A percentile compares a stretch with the other conserved stretches of the same genome.
Evolutionary conservation across 2,329 filamentous ascomycete species (phyloP).

Genomic region (Penicillium sp.): DNA sequence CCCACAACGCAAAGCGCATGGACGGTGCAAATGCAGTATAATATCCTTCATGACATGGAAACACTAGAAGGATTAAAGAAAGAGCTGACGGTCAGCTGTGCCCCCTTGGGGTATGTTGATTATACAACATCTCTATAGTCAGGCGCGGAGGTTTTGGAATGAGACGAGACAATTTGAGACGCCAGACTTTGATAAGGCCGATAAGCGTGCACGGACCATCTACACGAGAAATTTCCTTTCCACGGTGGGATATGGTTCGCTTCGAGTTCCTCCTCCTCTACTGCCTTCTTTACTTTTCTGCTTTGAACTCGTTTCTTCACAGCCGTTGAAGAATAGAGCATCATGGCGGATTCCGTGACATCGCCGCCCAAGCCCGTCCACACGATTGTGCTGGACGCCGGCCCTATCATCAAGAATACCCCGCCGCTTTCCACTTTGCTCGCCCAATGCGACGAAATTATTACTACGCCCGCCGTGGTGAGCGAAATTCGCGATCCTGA

Average conservation of each 20-base stretch:
- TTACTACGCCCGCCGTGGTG: conserved; percentile 82
- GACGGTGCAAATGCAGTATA: background rate
- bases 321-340: conserved; percentile 23
- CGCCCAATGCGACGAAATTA: conserved; percentile 69
- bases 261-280: conserved; percentile 6
- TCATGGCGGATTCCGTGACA: conserved; percentile 19
- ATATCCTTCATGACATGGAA: background rate
- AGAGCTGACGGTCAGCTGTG: too few species aligned
- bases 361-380: conserved; percentile 65
- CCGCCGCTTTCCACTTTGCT: conserved; percentile 80
- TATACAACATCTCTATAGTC: too few species aligned
- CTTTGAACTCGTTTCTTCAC: background rate
- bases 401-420: conserved; percentile 90
- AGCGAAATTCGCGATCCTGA: conserved; percentile 82
- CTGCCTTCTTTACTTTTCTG: conserved; percentile 1
- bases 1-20: background rate
- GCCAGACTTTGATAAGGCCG: conserved; percentile 33
- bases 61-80: background rate
- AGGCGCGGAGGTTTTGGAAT: too few species aligned
- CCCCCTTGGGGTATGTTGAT: too few species aligned
- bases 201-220: conserved; percentile 41
- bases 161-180: too few species aligned
- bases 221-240: conserved; percentile 30
- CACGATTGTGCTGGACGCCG: conserved; percentile 83
- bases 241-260: conserved; percentile 2